Conservation (phyloP, 2,329 filamentous ascomycete genomes). For the Cladosporium oxysporum region DNA sequence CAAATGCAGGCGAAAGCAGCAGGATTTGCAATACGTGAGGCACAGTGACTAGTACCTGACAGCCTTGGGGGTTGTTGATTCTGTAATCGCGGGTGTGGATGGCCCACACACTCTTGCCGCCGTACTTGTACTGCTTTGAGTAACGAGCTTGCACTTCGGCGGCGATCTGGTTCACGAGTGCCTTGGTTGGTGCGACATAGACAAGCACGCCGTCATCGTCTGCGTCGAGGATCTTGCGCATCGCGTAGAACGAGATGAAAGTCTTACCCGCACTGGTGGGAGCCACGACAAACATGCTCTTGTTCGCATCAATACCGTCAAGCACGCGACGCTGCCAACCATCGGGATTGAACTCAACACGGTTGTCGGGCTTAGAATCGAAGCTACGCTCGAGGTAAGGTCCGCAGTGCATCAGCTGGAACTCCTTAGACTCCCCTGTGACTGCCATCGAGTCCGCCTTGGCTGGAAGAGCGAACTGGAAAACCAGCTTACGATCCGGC, state of each 20-base stretch:
- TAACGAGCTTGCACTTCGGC: conserved; percentile 76
- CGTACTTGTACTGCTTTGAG: conserved; percentile 63
- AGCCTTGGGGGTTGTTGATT: conserved; percentile 71
- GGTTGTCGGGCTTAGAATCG: conserved; percentile 65
- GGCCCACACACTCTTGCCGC: conserved; percentile 71
- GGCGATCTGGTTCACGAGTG: conserved; percentile 80
- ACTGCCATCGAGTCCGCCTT: conserved; percentile 32
- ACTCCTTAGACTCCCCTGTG: conserved; percentile 53
- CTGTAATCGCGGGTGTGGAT: conserved; percentile 76
- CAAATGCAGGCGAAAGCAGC: conserved; percentile 66
- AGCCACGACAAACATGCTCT: conserved; percentile 73
- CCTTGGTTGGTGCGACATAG: conserved; percentile 80
- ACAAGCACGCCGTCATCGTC: conserved; percentile 71
- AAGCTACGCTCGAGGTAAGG: conserved; percentile 76
- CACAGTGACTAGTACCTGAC: conserved; percentile 75
- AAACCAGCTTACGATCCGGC: conserved; percentile 42
- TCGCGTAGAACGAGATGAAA: conserved; percentile 82
- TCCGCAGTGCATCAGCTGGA: conserved; percentile 69
- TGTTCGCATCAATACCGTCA: conserved; percentile 69
- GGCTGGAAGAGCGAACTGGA: conserved; percentile 43
- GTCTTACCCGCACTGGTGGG: conserved; percentile 81
- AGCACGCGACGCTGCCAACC: conserved; percentile 74
- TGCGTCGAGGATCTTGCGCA: conserved; percentile 70
- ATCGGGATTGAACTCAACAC: conserved; percentile 73
- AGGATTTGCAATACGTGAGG: conserved; percentile 79